Percentiles rank a stretch among this genome's conserved stretches.
Conservation (phyloP, 2,329 filamentous ascomycete species). For the Malbranchea cinnamomea region DNA sequence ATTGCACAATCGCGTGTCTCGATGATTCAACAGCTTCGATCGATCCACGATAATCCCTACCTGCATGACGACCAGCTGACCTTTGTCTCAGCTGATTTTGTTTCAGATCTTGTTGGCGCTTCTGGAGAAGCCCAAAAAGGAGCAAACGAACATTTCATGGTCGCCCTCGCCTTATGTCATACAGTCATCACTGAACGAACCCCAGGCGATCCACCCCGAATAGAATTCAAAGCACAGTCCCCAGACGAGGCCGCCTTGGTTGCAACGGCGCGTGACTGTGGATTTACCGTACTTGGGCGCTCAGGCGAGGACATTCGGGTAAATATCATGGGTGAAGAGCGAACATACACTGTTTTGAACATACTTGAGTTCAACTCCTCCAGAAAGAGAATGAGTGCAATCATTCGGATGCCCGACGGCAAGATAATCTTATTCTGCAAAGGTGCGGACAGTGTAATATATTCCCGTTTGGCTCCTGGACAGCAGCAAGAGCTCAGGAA, state of each 20-base stretch:
- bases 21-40: constrained; percentile 57
- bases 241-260: constrained; percentile 93
- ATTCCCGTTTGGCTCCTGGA: constrained; percentile 71
- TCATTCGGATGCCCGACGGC: constrained; percentile 84
- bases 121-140: constrained; percentile 60
- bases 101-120: constrained; percentile 65
- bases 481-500: constrained; percentile 73
- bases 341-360: constrained; percentile 75
- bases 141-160: constrained; percentile 82
- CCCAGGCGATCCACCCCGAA: constrained; percentile 77
- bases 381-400: constrained; percentile 94
- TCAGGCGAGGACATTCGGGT: constrained; percentile 67
- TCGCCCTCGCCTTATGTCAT: constrained; percentile 87
- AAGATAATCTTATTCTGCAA: constrained; percentile 90
- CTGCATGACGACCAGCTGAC: constrained; percentile 79
- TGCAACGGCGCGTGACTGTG: constrained; percentile 84
- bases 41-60: constrained; percentile 77
- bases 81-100: constrained; percentile 81
- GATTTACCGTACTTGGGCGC: constrained; percentile 78
- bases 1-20: constrained; percentile 63
- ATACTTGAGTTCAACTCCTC: constrained; percentile 96
- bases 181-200: constrained; percentile 84
- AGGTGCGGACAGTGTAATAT: constrained; percentile 93
- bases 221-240: constrained; percentile 93
- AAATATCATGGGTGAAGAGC: constrained; percentile 75